Conservation (phyloP, 306 rosid genomes). For the Inga oerstediana region DNA sequence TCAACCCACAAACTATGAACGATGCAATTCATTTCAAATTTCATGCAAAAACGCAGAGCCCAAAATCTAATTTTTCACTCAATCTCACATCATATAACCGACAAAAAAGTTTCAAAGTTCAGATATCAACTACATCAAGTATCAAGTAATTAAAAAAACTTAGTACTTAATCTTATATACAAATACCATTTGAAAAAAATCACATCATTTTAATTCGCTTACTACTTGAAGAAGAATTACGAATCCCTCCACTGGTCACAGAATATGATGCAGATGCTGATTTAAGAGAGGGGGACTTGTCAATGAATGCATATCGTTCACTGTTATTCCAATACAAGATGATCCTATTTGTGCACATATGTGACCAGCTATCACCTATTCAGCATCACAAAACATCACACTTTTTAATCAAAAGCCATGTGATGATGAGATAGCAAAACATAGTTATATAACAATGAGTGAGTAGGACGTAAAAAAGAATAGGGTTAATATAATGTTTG, state of each 20-base stretch:
- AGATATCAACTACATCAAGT: neutral
- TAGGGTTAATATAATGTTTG: too few species aligned
- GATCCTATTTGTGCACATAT: constrained; percentile 84
- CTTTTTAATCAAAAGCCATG: neutral
- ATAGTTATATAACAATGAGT: neutral
- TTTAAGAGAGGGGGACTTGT: constrained; percentile 74
- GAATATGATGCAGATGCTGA: constrained; percentile 80
- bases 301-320: constrained; percentile 71
- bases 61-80: neutral
- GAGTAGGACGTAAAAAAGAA: constrained; percentile 27
- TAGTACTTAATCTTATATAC: neutral
- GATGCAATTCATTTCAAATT: neutral
- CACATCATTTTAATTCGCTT: constrained; percentile 63
- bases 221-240: constrained; percentile 58
- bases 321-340: constrained; percentile 81
- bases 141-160: neutral
- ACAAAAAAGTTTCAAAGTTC: neutral
- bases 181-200: neutral
- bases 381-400: constrained; percentile 41
- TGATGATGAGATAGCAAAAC: constrained; percentile 9
- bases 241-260: constrained; percentile 67
- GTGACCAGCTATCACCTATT: constrained; percentile 96
- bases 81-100: neutral
- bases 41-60: neutral
- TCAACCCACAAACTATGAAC: neutral